A percentile compares a stretch with the other conserved stretches of the same genome.
Evolutionary conservation across 257 asterid species (phyloP).

Genomic region (Osmanthus fragrans): DNA sequence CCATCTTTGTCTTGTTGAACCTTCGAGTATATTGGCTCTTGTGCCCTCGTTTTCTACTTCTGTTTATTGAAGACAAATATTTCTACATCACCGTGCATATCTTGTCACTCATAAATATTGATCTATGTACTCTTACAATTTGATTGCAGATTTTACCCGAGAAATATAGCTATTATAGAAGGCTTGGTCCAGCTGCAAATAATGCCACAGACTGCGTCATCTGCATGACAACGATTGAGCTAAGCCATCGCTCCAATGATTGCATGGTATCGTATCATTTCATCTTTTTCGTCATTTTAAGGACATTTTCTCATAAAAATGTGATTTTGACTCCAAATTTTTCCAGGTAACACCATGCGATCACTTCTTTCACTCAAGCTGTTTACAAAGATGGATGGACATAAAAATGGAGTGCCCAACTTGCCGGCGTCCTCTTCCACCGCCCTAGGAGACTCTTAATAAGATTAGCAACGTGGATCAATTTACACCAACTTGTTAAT

Average conservation of each 20-base stretch:
- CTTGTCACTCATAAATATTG: background rate
- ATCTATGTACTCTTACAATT: constrained; percentile 12
- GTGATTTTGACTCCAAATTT: constrained; percentile 1
- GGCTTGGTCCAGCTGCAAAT: constrained; percentile 61
- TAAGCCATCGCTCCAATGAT: constrained; percentile 62
- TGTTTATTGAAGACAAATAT: background rate
- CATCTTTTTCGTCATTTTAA: background rate
- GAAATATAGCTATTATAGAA: constrained; percentile 81
- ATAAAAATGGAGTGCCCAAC: constrained; percentile 99
- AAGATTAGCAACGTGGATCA: constrained; percentile 7
- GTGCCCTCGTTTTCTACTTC: background rate
- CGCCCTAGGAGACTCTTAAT: constrained; percentile 44
- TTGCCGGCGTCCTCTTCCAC: constrained; percentile 93
- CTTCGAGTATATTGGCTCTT: no score
- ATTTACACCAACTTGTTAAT: constrained; percentile 38
- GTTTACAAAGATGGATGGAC: constrained; percentile 99
- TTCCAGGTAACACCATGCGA: constrained; percentile 90
- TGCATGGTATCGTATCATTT: constrained; percentile 69
- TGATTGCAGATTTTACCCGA: constrained; percentile 80
- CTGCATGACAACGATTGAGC: constrained; percentile 89
- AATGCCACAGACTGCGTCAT: constrained; percentile 81
- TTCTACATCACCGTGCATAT: background rate
- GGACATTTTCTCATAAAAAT: background rate
- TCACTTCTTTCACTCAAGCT: constrained; percentile 89
- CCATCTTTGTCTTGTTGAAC: background rate